Conservation (phyloP, 139 green algal species). For the Desmodesmus armatus region DNA sequence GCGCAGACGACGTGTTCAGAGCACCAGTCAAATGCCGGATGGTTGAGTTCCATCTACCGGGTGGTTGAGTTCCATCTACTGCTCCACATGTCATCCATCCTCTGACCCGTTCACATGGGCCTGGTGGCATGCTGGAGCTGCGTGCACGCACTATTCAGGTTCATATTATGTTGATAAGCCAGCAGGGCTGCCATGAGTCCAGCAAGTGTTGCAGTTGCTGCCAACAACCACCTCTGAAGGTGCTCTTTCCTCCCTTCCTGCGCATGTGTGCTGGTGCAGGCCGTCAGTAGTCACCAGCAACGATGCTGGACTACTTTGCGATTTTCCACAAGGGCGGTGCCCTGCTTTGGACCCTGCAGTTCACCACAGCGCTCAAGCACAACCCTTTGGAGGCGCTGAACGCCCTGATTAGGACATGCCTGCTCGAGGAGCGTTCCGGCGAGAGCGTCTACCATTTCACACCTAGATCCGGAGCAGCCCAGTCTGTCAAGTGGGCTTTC, state of each 20-base stretch:
- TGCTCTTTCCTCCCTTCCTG: not conserved
- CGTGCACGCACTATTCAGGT: no score
- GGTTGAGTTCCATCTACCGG: no score
- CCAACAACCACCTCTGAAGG: not conserved
- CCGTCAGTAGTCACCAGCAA: slow-evolving; percentile 26
- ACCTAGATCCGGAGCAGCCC: slow-evolving; percentile 72
- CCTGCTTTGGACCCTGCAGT: slow-evolving; percentile 86
- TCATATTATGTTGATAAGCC: no score
- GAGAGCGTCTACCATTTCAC: slow-evolving; percentile 85
- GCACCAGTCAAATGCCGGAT: no score
- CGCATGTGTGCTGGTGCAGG: not conserved
- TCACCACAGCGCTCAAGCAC: slow-evolving; percentile 75
- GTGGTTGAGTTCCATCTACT: no score
- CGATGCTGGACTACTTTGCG: slow-evolving; percentile 90
- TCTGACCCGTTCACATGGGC: no score
- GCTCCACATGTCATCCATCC: no score
- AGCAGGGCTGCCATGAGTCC: no score
- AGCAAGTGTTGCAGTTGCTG: not conserved
- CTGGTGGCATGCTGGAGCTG: no score
- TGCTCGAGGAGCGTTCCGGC: slow-evolving; percentile 93
- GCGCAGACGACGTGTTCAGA: no score
- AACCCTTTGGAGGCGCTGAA: slow-evolving; percentile 81
- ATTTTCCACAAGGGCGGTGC: slow-evolving; percentile 91
- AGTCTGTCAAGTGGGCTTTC: slow-evolving; percentile 96
- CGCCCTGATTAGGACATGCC: slow-evolving; percentile 84